A percentile compares a stretch with the other conserved stretches of the same genome.
phyloP scores from a whole-genome alignment of 257 asterid species.

The Handroanthus guayacan region DNA sequence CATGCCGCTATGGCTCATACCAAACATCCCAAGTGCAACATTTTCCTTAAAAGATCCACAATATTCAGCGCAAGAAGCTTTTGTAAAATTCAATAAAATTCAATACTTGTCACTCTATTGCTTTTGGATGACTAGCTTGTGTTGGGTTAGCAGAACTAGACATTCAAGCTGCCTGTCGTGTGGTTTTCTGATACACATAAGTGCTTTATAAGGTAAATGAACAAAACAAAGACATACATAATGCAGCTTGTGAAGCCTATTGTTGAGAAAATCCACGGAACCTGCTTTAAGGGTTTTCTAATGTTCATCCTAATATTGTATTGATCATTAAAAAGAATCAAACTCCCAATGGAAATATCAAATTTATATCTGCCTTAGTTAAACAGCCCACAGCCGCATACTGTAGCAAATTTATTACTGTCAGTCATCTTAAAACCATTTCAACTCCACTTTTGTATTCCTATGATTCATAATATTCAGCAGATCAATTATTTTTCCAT shows the following conservation, averaged over 20 bases:
- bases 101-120: not conserved
- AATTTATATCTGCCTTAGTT: not conserved
- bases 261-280: not conserved
- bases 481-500: not conserved
- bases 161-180: not conserved
- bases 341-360: constrained; percentile 7
- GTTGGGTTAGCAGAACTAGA: not conserved
- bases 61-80: constrained; percentile 9
- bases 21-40: not conserved
- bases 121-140: not conserved
- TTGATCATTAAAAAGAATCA: not conserved
- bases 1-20: constrained; percentile 8
- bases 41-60: not conserved
- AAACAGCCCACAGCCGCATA: not conserved
- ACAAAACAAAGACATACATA: not conserved
- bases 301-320: not conserved
- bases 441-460: not conserved
- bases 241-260: not conserved
- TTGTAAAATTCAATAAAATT: not conserved
- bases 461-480: not conserved
- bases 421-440: not conserved
- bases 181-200: not conserved
- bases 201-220: not conserved
- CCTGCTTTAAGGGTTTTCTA: not conserved
- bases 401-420: not conserved